Base-by-base conservation (phyloP, 2,329 filamentous ascomycete species). In the Aspergillus hortae region DNA sequence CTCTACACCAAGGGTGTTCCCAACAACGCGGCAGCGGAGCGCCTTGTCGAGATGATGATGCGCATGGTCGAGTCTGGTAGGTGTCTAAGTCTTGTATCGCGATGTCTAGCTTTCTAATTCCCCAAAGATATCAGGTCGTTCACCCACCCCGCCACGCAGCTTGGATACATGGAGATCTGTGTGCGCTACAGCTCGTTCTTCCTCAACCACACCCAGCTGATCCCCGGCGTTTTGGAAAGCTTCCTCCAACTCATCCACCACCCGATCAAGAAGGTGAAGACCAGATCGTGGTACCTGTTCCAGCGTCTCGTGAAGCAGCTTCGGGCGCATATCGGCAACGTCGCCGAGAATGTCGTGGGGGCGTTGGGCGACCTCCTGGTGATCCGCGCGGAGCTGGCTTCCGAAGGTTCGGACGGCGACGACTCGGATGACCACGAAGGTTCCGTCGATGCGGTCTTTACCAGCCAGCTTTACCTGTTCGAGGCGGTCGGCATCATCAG, bases 131-230 rank as follows among this genome's bases (percentile, higher is more conserved):
- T 96, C 60, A 87, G 90, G 53, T 87, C 81, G 41, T 95, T 92
- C 70, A 85, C 87, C 14, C 94, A 97, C 67, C 92, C 94, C 1
- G 90, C 92, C 14, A 92, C 96, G 47, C 84, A 96, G 57, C 79
- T 99, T 19, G 91, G 96, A 73, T 99, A 95, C 67, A 96, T 99
- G 92, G 94, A 99, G 70, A 95, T 96, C 33, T 96, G 92, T 69
- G 92, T 96, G 50, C 87, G 94, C 46, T 99, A 99, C 73, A 89
- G 87, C 67, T 83, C 86, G 25, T 95, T 96, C 70, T 97, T 99
- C 67, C 92, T 97, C 66, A 84, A 85, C 51, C 89, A 96, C 65
- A 80, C 85, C 27, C 79, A 87, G 19, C 86, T 90, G 55, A 95
- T 97, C 46, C 89, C 90, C 2, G 87, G 86, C 58, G 90, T 94